These are phyloP conservation scores for Spiraea crenata DNA, from an alignment of 331 rosid species.

Conservation along the genomic window DNA sequence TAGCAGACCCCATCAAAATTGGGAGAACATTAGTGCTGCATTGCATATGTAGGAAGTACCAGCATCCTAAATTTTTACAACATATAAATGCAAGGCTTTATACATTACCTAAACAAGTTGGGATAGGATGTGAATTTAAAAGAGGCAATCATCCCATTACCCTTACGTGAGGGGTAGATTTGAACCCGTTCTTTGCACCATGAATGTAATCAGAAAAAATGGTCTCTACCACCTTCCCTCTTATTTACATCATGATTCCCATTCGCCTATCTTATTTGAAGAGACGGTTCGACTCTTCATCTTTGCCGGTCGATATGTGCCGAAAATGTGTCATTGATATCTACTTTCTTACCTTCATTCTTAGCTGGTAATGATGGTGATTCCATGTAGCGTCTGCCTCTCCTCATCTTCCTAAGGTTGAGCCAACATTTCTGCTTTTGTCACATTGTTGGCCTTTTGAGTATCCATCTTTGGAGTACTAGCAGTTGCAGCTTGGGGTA, in stretches of 20 bases:
- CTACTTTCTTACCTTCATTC: constrained; percentile 32
- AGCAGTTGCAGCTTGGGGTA: neutral
- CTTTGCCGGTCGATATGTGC: constrained; percentile 38
- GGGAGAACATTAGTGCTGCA: too few relatives aligned
- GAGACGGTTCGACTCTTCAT: constrained; percentile 35
- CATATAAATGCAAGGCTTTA: too few relatives aligned
- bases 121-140: too few relatives aligned
- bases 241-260: constrained; percentile 21
- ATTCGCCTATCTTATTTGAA: constrained; percentile 25
- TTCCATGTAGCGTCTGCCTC: neutral
- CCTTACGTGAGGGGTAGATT: constrained; percentile 31
- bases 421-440: neutral
- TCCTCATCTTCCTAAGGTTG: constrained; percentile 8
- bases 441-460: neutral
- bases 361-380: neutral
- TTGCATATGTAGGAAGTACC: too few relatives aligned
- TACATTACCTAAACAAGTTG: too few relatives aligned
- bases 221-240: constrained; percentile 30
- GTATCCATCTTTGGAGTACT: neutral
- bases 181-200: constrained; percentile 38
- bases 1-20: too few relatives aligned
- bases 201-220: constrained; percentile 46
- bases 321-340: constrained; percentile 39
- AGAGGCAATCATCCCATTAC: constrained; percentile 25
- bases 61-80: too few relatives aligned